Evolutionary conservation across 2,329 filamentous ascomycete genomes (phyloP).

Genomic region (Arthroderma sp.): DNA sequence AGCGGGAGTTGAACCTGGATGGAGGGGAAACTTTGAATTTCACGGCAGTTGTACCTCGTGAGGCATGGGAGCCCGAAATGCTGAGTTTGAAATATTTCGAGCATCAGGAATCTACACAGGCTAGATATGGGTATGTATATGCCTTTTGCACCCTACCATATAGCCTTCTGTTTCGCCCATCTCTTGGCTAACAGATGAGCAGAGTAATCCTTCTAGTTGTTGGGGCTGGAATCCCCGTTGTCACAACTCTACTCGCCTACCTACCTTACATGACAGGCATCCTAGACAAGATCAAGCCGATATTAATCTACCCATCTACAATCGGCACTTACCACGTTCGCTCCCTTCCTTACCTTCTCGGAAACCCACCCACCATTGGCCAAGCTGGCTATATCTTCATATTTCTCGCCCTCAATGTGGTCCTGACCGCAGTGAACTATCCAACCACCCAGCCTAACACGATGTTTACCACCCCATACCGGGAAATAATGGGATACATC

Average conservation of each 20-base stretch:
- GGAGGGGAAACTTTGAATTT: conserved; percentile 1
- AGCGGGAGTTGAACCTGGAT: neutral
- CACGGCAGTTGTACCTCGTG: conserved; percentile 1
- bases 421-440: conserved; percentile 11
- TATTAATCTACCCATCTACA: conserved; percentile 21
- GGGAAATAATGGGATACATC: conserved; percentile 6
- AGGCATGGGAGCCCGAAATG: neutral
- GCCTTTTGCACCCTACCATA: neutral
- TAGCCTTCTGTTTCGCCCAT: neutral
- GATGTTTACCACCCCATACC: neutral
- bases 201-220: conserved; percentile 4
- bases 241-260: conserved; percentile 8
- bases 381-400: conserved; percentile 34
- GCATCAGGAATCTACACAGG: neutral
- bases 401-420: conserved; percentile 10
- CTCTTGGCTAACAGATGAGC: neutral
- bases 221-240: conserved; percentile 4
- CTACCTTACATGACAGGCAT: conserved; percentile 17
- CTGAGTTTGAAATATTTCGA: conserved; percentile 3
- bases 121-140: conserved; percentile 3
- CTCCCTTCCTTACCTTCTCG: conserved; percentile 22
- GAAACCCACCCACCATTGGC: conserved; percentile 31
- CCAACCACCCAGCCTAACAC: conserved; percentile 9
- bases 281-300: conserved; percentile 18
- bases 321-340: conserved; percentile 21